A percentile compares a stretch with the other conserved stretches of the same genome.
Conservation (phyloP, 2,329 filamentous ascomycete genomes). For the Venturia nashicola region DNA sequence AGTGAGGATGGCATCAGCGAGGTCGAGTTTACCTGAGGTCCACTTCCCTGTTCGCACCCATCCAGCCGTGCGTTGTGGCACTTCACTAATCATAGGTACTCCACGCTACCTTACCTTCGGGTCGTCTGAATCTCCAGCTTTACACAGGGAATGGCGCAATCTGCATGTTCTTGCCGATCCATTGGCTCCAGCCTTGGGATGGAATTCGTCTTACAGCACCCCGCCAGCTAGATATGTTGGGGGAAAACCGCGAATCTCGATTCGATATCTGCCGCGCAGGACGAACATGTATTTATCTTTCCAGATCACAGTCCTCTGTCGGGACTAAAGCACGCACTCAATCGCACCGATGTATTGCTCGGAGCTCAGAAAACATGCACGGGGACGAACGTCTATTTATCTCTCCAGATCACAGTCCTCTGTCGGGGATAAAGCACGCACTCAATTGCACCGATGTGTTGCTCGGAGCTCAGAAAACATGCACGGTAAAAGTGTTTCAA, state of each 20-base stretch:
- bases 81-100: neutral
- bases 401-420: slow-evolving; percentile 64
- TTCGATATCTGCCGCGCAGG: slow-evolving; percentile 39
- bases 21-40: neutral
- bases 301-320: slow-evolving; percentile 63
- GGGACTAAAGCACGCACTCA: slow-evolving; percentile 28
- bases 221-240: slow-evolving; percentile 35
- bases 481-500: too few species aligned
- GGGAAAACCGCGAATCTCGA: slow-evolving; percentile 27
- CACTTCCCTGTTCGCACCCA: neutral
- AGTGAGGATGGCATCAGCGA: neutral
- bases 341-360: slow-evolving; percentile 44
- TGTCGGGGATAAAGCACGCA: slow-evolving; percentile 35
- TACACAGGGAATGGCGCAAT: slow-evolving; percentile 18
- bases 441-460: slow-evolving; percentile 40
- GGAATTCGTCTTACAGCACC: slow-evolving; percentile 61
- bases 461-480: slow-evolving; percentile 63
- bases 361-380: slow-evolving; percentile 59
- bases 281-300: slow-evolving; percentile 57
- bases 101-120: neutral
- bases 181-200: slow-evolving; percentile 67
- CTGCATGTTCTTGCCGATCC: slow-evolving; percentile 42
- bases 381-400: slow-evolving; percentile 50
- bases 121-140: neutral
- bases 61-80: neutral